A percentile compares a stretch with the other conserved stretches of the same genome.
These are phyloP conservation scores for Tulasnella sp. DNA, from an alignment of 768 basidiomycete genomes.

Conservation along the genomic window DNA sequence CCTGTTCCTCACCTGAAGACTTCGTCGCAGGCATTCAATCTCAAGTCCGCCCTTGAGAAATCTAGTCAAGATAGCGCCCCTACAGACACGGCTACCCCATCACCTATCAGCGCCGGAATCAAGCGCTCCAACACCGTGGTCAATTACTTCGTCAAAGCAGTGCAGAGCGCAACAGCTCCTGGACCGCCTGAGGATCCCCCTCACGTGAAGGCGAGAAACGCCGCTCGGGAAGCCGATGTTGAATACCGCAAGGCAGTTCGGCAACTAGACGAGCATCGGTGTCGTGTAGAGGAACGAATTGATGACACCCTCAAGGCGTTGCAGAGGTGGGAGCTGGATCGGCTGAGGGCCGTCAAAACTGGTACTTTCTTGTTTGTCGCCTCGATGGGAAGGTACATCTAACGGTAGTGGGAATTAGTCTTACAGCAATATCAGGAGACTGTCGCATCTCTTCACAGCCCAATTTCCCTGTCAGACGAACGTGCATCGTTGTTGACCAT, in stretches of 20 bases:
- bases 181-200: conserved; percentile 53
- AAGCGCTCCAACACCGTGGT: conserved; percentile 68
- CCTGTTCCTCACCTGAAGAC: background rate
- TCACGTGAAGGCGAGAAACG: conserved; percentile 64
- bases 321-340: conserved; percentile 81
- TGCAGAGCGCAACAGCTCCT: conserved; percentile 44
- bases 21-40: conserved; percentile 54
- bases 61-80: conserved; percentile 37
- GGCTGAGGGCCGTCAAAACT: conserved; percentile 78
- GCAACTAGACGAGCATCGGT: conserved; percentile 76
- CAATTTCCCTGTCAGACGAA: conserved; percentile 59
- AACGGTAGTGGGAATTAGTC: conserved; percentile 42
- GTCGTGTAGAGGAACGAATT: conserved; percentile 78
- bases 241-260: conserved; percentile 75
- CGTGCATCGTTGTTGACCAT: conserved; percentile 71
- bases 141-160: conserved; percentile 67
- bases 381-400: conserved; percentile 10
- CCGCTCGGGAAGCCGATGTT: conserved; percentile 78
- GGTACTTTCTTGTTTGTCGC: conserved; percentile 41
- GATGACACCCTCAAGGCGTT: conserved; percentile 76
- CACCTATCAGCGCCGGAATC: conserved; percentile 33
- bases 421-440: conserved; percentile 85
- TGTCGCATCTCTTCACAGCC: conserved; percentile 64
- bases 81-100: conserved; percentile 31
- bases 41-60: conserved; percentile 32